These are phyloP conservation scores for Fistulifera pelliculosa DNA, from an alignment of 108 stramenopile genomes.

Conservation along the genomic window DNA sequence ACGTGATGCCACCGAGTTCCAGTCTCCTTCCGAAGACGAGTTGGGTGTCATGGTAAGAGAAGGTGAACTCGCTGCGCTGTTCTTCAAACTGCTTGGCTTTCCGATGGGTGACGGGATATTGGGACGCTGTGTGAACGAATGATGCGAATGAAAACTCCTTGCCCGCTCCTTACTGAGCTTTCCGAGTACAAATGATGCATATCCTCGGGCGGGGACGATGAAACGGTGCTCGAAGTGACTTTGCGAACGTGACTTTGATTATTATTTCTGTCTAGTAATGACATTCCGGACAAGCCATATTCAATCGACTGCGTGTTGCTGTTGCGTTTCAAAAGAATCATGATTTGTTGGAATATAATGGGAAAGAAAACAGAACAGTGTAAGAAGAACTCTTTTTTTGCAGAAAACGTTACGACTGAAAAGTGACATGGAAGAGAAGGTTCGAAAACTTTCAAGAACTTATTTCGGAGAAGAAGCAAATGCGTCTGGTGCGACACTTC, in stretches of 20 bases:
- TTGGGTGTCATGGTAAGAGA: constrained; percentile 29
- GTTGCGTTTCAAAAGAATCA: too few relatives aligned
- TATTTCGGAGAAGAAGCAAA: too few relatives aligned
- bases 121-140: background rate
- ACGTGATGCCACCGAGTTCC: constrained; percentile 2
- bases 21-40: constrained; percentile 32
- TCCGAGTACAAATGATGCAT: background rate
- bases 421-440: too few relatives aligned
- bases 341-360: too few relatives aligned
- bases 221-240: background rate
- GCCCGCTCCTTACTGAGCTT: background rate
- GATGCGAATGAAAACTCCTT: background rate
- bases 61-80: constrained; percentile 27
- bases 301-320: background rate
- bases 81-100: constrained; percentile 23
- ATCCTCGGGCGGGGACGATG: background rate
- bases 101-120: constrained; percentile 23
- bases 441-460: too few relatives aligned
- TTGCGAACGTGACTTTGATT: background rate
- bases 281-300: constrained; percentile 1
- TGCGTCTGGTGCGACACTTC: too few relatives aligned
- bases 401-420: too few relatives aligned
- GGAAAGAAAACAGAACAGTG: too few relatives aligned
- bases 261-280: background rate
- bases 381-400: too few relatives aligned